Evolutionary conservation across 441 rosid species (phyloP).

Genomic region (Croton laevigatus): DNA sequence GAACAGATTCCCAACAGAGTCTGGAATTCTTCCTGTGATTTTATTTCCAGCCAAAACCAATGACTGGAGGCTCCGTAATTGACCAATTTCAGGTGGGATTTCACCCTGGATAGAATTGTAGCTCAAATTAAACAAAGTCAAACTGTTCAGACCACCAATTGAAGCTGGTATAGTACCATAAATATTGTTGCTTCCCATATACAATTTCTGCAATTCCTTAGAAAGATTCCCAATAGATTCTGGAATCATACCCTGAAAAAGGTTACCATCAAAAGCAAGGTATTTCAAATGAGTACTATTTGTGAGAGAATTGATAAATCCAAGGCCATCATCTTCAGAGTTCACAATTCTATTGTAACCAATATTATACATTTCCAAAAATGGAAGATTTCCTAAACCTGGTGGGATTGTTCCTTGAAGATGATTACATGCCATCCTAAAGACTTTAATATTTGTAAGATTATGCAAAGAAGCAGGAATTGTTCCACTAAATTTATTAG

Average conservation of each 20-base stretch:
- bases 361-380: conserved; percentile 40
- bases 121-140: conserved; percentile 43
- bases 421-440: conserved; percentile 39
- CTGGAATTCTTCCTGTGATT: conserved; percentile 37
- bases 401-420: conserved; percentile 45
- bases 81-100: conserved; percentile 42
- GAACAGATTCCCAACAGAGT: conserved; percentile 34
- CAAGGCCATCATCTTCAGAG: conserved; percentile 29
- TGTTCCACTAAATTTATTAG: conserved; percentile 45
- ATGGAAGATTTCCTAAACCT: conserved; percentile 39
- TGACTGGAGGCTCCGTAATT: conserved; percentile 32
- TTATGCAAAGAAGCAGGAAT: conserved; percentile 51
- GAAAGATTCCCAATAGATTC: conserved; percentile 44
- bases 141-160: conserved; percentile 31
- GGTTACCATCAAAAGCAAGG: conserved; percentile 46
- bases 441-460: conserved; percentile 39
- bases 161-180: conserved; percentile 27
- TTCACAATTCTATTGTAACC: conserved; percentile 37
- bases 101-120: conserved; percentile 36
- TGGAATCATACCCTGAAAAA: conserved; percentile 39
- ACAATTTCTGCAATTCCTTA: conserved; percentile 27
- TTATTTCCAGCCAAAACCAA: conserved; percentile 39
- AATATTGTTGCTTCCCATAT: conserved; percentile 40
- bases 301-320: conserved; percentile 36
- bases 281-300: conserved; percentile 36